These are phyloP conservation scores for Sextonia rubra DNA, from an alignment of 164 flowering plant species.

Conservation along the genomic window DNA sequence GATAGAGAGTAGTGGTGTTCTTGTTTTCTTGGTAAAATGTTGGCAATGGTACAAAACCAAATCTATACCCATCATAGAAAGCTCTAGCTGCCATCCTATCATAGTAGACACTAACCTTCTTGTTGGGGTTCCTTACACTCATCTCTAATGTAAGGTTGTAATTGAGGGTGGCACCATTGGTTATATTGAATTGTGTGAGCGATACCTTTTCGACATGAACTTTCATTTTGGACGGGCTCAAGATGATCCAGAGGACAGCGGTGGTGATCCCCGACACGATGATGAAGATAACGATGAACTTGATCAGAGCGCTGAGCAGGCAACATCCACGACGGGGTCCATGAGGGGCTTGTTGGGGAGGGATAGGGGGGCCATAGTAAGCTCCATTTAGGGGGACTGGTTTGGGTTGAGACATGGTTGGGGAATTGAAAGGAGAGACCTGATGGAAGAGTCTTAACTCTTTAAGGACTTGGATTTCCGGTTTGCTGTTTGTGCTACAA, in stretches of 20 bases:
- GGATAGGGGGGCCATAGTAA: conserved; percentile 41
- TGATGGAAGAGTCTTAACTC: no score
- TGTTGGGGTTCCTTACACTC: conserved; percentile 35
- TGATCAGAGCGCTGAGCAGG: conserved; percentile 27
- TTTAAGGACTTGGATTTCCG: no score
- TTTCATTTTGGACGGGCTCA: conserved; percentile 25
- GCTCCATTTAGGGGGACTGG: conserved; percentile 31
- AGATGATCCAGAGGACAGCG: conserved; percentile 33
- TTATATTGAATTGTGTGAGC: conserved; percentile 23
- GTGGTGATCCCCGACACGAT: conserved; percentile 23
- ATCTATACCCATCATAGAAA: conserved; percentile 16
- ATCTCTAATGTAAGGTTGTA: conserved; percentile 29
- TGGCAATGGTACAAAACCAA: conserved; percentile 10
- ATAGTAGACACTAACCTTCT: conserved; percentile 33
- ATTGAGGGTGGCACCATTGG: conserved; percentile 15
- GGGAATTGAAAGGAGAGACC: background rate
- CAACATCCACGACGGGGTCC: conserved; percentile 25
- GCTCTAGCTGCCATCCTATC: conserved; percentile 30
- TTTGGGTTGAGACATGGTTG: conserved; percentile 15
- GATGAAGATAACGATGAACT: conserved; percentile 9
- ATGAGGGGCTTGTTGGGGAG: conserved; percentile 30
- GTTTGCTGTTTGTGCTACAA: no score
- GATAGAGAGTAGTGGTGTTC: conserved; percentile 23
- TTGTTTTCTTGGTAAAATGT: conserved; percentile 35
- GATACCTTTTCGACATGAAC: conserved; percentile 32